Evolutionary conservation across 2,329 filamentous ascomycete genomes (phyloP).

Genomic region (Penicillium italicum): DNA sequence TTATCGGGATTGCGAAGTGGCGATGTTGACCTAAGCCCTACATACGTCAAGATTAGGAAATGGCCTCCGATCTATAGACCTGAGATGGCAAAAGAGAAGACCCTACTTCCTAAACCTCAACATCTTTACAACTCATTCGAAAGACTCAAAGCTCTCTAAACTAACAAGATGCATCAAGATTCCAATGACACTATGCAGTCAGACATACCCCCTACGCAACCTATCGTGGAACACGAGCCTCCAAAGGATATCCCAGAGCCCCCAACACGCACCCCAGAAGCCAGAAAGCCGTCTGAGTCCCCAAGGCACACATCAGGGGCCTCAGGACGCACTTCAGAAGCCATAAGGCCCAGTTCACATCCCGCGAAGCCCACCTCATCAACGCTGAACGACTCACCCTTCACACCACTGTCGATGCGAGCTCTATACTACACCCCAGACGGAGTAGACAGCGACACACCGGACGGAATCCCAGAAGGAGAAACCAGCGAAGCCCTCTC

Average conservation of each 20-base stretch:
- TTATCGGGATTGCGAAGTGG: constrained; percentile 8
- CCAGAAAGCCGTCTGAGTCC: neutral
- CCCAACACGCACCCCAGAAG: neutral
- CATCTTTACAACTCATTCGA: neutral
- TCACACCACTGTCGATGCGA: constrained; percentile 37
- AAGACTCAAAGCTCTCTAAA: neutral
- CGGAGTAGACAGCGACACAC: neutral
- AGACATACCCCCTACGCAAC: constrained; percentile 5
- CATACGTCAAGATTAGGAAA: constrained; percentile 25
- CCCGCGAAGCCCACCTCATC: constrained; percentile 24
- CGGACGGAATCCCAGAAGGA: constrained; percentile 8
- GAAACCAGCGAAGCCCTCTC: constrained; percentile 10
- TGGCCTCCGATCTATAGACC: constrained; percentile 8
- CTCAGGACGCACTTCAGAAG: neutral
- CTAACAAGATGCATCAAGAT: constrained; percentile 1
- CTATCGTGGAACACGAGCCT: neutral
- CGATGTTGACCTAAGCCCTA: constrained; percentile 17
- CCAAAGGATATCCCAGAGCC: neutral
- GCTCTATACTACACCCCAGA: constrained; percentile 36
- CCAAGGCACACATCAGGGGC: neutral
- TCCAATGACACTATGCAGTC: constrained; percentile 1
- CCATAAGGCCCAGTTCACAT: neutral
- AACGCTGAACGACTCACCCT: constrained; percentile 36
- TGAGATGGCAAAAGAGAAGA: constrained; percentile 1
- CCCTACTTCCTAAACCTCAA: neutral